A percentile compares a stretch with the other conserved stretches of the same genome.
These are phyloP conservation scores for Rhynchosporium secalis DNA, from an alignment of 2,329 filamentous ascomycete genomes.

Conservation along the genomic window DNA sequence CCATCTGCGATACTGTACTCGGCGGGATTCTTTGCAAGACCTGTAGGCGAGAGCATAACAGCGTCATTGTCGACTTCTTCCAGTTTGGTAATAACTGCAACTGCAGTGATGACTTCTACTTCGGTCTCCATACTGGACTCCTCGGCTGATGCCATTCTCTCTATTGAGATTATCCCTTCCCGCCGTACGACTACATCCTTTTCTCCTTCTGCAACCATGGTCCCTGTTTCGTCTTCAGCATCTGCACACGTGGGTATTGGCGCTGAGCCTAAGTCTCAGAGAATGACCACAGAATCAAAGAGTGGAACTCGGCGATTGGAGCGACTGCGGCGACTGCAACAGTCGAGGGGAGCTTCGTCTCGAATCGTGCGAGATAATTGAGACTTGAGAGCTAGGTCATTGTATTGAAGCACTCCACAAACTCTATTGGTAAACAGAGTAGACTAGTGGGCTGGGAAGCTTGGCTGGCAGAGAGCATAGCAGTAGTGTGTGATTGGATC, in stretches of 20 bases:
- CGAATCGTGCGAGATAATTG: too few relatives aligned
- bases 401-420: too few relatives aligned
- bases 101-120: neutral
- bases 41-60: neutral
- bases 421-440: too few relatives aligned
- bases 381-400: too few relatives aligned
- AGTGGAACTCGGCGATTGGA: neutral
- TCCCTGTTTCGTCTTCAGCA: neutral
- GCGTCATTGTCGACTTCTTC: neutral
- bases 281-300: neutral
- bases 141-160: neutral
- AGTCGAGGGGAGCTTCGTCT: too few relatives aligned
- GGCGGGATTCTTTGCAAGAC: too few relatives aligned
- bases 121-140: neutral
- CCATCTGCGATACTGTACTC: neutral
- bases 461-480: too few relatives aligned
- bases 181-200: neutral
- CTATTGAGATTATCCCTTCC: constrained; percentile 4
- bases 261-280: neutral
- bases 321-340: too few relatives aligned
- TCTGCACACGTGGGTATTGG: neutral
- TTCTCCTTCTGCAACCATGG: neutral
- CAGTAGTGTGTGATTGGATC: too few relatives aligned
- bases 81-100: neutral
- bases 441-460: too few relatives aligned